Percentiles rank a stretch among this genome's conserved stretches.
phyloP scores from a whole-genome alignment of 2,329 filamentous ascomycete genomes.

The Helotiales sp. region DNA sequence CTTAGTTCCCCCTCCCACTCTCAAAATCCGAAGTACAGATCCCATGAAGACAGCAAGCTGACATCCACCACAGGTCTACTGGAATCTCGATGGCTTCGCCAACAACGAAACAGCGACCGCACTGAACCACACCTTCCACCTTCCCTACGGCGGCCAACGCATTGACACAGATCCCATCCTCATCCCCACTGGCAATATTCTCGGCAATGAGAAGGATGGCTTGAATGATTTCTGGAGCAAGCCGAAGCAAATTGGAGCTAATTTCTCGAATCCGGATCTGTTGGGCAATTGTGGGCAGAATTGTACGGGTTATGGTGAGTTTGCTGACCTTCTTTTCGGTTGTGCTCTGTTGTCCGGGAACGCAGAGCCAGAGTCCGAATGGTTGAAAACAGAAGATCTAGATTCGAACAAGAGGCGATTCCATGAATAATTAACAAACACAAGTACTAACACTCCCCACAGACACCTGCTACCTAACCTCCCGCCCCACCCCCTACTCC shows the following conservation, averaged over 20 bases:
- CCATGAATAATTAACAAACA: neutral
- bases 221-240: slow-evolving; percentile 83
- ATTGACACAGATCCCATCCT: slow-evolving; percentile 72
- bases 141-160: slow-evolving; percentile 75
- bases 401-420: neutral
- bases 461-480: slow-evolving; percentile 73
- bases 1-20: too few species aligned
- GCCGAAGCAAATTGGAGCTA: slow-evolving; percentile 78
- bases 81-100: slow-evolving; percentile 81
- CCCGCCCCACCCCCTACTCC: slow-evolving; percentile 66
- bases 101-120: slow-evolving; percentile 70
- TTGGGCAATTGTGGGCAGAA: slow-evolving; percentile 76
- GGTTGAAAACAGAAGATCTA: too few species aligned
- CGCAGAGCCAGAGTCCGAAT: too few species aligned
- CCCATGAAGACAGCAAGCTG: neutral
- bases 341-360: too few species aligned
- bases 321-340: neutral
- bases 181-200: slow-evolving; percentile 76
- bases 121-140: slow-evolving; percentile 73
- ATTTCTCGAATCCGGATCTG: slow-evolving; percentile 66
- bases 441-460: neutral
- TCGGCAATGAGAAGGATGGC: slow-evolving; percentile 68
- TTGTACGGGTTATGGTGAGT: slow-evolving; percentile 83
- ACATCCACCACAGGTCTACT: slow-evolving; percentile 66
- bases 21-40: too few species aligned